A percentile compares a stretch with the other conserved stretches of the same genome.
Evolutionary conservation across 2,329 filamentous ascomycete genomes (phyloP).

Genomic region (Xylariomycetidae sp.): DNA sequence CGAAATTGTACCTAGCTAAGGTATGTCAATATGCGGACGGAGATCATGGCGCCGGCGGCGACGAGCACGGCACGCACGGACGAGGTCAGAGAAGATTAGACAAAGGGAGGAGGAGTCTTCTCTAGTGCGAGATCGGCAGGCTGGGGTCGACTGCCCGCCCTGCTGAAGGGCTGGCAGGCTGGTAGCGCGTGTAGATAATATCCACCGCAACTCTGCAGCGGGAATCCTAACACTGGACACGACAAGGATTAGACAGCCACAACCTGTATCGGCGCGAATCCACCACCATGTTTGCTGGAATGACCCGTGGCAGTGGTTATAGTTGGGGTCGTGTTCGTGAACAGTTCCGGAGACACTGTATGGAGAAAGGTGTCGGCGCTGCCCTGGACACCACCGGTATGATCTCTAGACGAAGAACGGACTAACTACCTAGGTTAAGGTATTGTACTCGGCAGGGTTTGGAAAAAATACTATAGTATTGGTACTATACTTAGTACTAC

Average conservation of each 20-base stretch:
- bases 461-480: too few relatives aligned
- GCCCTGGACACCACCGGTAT: conserved; percentile 1
- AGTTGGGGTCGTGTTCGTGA: conserved; percentile 14
- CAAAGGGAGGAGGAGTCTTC: too few relatives aligned
- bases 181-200: conserved; percentile 9
- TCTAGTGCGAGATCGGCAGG: too few relatives aligned
- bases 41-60: not conserved
- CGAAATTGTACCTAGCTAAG: too few relatives aligned
- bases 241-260: conserved; percentile 5
- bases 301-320: conserved; percentile 31
- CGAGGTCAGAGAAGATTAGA: too few relatives aligned
- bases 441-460: too few relatives aligned
- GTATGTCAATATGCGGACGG: not conserved
- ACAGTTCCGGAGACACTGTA: conserved; percentile 22
- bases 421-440: too few relatives aligned
- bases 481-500: too few relatives aligned
- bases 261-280: conserved; percentile 12
- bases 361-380: conserved; percentile 9
- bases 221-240: conserved; percentile 4
- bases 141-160: conserved; percentile 1
- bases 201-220: not conserved
- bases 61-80: not conserved
- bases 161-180: conserved; percentile 7
- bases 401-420: not conserved
- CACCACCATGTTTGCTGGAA: conserved; percentile 19